phyloP scores from a whole-genome alignment of 179 eudicot species.

The Beta corolliflora region DNA sequence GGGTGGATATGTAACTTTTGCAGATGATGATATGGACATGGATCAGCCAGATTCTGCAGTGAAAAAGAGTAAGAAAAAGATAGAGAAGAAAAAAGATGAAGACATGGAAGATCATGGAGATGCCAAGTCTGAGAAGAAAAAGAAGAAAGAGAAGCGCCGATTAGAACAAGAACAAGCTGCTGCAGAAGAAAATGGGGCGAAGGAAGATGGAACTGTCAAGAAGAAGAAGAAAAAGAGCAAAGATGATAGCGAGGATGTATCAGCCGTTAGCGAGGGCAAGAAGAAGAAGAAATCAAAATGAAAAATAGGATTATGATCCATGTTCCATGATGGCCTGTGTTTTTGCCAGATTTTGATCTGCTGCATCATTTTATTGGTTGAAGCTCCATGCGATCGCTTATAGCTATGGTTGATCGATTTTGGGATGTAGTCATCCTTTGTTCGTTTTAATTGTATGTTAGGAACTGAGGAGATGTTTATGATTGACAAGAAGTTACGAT shows the following conservation, averaged over 20 bases:
- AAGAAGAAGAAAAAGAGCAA: constrained; percentile 72
- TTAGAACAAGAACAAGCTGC: constrained; percentile 36
- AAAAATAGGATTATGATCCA: constrained; percentile 10
- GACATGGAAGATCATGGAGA: constrained; percentile 41
- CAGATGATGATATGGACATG: constrained; percentile 26
- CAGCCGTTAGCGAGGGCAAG: constrained; percentile 29
- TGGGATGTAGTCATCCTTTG: background rate
- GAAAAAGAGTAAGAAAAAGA: constrained; percentile 74
- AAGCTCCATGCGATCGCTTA: background rate
- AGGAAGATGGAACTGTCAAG: constrained; percentile 40
- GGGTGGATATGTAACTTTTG: background rate
- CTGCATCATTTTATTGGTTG: background rate
- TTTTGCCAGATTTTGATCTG: background rate
- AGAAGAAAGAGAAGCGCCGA: constrained; percentile 66
- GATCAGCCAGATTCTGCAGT: constrained; percentile 37
- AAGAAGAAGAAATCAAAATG: constrained; percentile 37
- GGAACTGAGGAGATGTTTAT: constrained; percentile 7
- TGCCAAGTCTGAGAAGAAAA: constrained; percentile 64
- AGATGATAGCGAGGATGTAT: constrained; percentile 40
- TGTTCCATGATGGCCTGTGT: background rate
- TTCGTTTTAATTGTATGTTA: constrained; percentile 7
- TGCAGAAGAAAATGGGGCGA: constrained; percentile 21
- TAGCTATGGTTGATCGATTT: background rate
- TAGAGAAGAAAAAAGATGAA: constrained; percentile 31
- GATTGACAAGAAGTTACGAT: background rate